Conservation (phyloP, 345 rosid species). For the Punica granatum region DNA sequence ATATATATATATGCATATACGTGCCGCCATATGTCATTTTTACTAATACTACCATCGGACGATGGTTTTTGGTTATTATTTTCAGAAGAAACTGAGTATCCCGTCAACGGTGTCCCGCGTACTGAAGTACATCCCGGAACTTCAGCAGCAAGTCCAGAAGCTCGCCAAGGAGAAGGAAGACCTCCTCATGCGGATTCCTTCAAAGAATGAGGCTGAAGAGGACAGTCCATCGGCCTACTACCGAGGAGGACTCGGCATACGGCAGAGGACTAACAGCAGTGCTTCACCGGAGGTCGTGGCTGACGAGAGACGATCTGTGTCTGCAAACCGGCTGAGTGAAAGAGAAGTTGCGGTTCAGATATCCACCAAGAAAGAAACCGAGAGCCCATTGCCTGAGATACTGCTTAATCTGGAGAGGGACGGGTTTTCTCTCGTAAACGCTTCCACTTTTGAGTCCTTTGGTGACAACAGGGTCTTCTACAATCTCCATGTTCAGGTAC, state of each 20-base stretch:
- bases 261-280: neutral
- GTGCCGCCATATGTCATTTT: no score
- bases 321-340: constrained; percentile 32
- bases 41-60: no score
- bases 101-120: constrained; percentile 31
- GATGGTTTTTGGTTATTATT: neutral
- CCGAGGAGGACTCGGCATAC: neutral
- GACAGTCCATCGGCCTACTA: neutral
- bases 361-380: constrained; percentile 8
- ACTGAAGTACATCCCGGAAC: constrained; percentile 34
- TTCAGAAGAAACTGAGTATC: constrained; percentile 38
- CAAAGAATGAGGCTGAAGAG: neutral
- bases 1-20: no score
- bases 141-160: constrained; percentile 32
- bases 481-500: constrained; percentile 53
- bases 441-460: constrained; percentile 51
- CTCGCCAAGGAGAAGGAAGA: constrained; percentile 23
- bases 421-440: constrained; percentile 31
- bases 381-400: constrained; percentile 30
- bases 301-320: constrained; percentile 7
- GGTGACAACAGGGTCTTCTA: constrained; percentile 36
- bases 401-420: constrained; percentile 36
- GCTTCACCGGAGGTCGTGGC: neutral
- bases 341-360: constrained; percentile 46
- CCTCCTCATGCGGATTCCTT: constrained; percentile 23